A percentile compares a stretch with the other conserved stretches of the same genome.
Conservation (phyloP, 2,329 filamentous ascomycete species). For the Xylaria sp. region DNA sequence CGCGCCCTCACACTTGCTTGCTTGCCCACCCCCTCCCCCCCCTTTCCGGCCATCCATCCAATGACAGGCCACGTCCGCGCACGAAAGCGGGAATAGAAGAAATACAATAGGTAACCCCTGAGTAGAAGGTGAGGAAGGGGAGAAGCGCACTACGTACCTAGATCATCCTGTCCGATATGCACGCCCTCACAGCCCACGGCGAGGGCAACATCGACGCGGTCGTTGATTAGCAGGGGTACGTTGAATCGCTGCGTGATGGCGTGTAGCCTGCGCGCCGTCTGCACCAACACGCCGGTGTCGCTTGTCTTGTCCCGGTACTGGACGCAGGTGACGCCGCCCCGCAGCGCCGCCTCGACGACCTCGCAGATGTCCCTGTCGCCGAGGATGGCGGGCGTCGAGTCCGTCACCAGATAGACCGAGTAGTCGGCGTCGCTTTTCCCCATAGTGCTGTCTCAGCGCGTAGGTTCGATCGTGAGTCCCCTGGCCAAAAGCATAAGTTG, state of each 20-base stretch:
- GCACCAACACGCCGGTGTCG: conserved; percentile 76
- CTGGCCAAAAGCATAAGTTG: neutral
- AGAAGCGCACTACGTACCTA: conserved; percentile 65
- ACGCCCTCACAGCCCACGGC: conserved; percentile 91
- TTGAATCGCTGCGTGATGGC: conserved; percentile 71
- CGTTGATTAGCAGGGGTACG: conserved; percentile 91
- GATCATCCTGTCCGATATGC: conserved; percentile 95
- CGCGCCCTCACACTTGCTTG: neutral
- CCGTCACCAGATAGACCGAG: conserved; percentile 89
- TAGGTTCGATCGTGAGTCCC: neutral
- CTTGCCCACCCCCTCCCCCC: too few species aligned
- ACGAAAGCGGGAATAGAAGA: conserved; percentile 13
- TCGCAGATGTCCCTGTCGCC: conserved; percentile 74
- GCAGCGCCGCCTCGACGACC: conserved; percentile 79
- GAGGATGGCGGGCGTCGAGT: conserved; percentile 88
- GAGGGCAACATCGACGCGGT: conserved; percentile 88
- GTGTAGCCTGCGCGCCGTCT: conserved; percentile 78
- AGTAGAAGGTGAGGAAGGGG: neutral
- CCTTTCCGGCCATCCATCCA: neutral
- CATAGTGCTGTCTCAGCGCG: conserved; percentile 42
- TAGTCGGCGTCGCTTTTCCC: conserved; percentile 70
- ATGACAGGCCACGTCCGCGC: conserved; percentile 10
- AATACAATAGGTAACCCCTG: too few species aligned
- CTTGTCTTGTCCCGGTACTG: conserved; percentile 91
- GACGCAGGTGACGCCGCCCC: conserved; percentile 85